Conservation (phyloP, 345 rosid genomes). For the Gossypium anomalum region DNA sequence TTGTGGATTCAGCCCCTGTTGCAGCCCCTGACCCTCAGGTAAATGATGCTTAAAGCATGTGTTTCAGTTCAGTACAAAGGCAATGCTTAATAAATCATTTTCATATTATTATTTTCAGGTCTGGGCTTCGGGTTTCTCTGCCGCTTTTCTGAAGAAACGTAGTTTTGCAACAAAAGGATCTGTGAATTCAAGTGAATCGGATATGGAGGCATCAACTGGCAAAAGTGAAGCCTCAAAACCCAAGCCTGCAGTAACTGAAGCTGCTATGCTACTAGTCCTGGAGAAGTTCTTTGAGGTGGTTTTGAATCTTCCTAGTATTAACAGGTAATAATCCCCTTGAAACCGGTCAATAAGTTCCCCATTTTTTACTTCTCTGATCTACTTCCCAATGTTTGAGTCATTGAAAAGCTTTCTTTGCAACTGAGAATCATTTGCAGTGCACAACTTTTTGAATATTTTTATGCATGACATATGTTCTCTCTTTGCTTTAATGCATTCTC, state of each 20-base stretch:
- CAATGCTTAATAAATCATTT: neutral
- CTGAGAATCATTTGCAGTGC: neutral
- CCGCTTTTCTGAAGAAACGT: constrained; percentile 82
- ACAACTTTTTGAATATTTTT: neutral
- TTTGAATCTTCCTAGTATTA: constrained; percentile 75
- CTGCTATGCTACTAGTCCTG: constrained; percentile 72
- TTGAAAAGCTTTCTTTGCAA: neutral
- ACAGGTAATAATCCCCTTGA: constrained; percentile 46
- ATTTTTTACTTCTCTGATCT: neutral
- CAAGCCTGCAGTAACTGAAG: constrained; percentile 71
- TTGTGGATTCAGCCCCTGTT: constrained; percentile 97
- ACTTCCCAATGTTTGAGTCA: neutral
- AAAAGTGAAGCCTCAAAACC: constrained; percentile 35
- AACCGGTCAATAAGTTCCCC: neutral
- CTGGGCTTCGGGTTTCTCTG: constrained; percentile 97
- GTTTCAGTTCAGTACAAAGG: neutral
- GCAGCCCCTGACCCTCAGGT: constrained; percentile 95
- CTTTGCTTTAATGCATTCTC: neutral
- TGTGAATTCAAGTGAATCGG: constrained; percentile 28
- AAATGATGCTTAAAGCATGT: constrained; percentile 23
- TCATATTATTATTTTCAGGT: constrained; percentile 36
- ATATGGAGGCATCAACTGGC: constrained; percentile 21
- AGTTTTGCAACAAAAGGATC: constrained; percentile 82
- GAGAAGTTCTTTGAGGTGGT: constrained; percentile 76
- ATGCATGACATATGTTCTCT: neutral